Conservation (phyloP, 345 rosid species). For the Citrus inodora region DNA sequence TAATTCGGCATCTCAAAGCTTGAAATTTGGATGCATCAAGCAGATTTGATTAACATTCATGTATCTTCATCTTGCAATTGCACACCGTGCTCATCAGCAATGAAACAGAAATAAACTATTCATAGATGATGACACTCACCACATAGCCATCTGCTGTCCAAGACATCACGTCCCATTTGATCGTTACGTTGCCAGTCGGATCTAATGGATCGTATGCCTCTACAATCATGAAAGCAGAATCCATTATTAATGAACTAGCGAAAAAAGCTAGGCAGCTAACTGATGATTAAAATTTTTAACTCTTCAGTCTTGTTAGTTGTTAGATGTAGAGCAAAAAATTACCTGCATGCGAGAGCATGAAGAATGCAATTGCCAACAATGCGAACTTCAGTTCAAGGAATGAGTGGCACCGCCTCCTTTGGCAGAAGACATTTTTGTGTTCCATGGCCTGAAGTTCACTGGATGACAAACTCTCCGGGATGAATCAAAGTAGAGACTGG, state of each 20-base stretch:
- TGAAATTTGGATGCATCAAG: neutral
- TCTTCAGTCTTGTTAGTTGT: neutral
- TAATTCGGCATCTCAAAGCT: neutral
- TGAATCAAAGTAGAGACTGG: constrained; percentile 13
- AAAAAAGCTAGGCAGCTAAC: neutral
- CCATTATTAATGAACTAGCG: neutral
- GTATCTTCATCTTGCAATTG: neutral
- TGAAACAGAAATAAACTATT: neutral
- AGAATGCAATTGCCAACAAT: constrained; percentile 20
- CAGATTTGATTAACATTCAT: neutral
- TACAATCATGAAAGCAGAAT: constrained; percentile 17
- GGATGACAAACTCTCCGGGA: neutral
- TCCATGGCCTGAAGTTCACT: constrained; percentile 25
- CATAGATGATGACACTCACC: constrained; percentile 32
- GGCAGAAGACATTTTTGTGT: neutral
- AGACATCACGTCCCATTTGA: constrained; percentile 75
- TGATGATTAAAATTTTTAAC: neutral
- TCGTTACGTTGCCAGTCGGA: constrained; percentile 69
- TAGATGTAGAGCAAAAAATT: neutral
- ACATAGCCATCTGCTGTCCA: constrained; percentile 81
- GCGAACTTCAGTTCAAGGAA: constrained; percentile 24
- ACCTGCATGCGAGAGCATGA: constrained; percentile 40
- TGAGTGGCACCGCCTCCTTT: neutral
- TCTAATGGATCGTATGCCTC: constrained; percentile 75
- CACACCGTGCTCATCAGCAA: neutral